phyloP scores from a whole-genome alignment of 2,329 filamentous ascomycete genomes.

The Scedosporium dehoogii region DNA sequence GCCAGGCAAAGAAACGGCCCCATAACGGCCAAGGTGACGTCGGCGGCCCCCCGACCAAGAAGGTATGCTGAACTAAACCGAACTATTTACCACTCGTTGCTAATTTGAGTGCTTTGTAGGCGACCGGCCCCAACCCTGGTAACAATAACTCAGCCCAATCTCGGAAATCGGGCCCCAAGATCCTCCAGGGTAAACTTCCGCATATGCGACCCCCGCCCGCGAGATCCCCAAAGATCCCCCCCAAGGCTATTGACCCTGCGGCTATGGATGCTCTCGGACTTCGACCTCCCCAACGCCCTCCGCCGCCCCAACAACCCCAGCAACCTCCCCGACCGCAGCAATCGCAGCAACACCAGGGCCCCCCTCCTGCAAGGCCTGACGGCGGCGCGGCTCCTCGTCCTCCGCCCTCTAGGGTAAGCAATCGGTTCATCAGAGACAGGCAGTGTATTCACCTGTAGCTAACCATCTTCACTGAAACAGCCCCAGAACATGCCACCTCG shows the following conservation, averaged over 20 bases:
- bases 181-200: conserved; percentile 1
- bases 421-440: not conserved
- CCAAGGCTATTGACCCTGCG: conserved; percentile 31
- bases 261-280: conserved; percentile 43
- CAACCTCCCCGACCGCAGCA: not conserved
- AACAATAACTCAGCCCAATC: conserved; percentile 14
- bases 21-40: conserved; percentile 26
- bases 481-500: not conserved
- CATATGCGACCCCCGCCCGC: not conserved
- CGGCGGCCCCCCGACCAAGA: conserved; percentile 23
- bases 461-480: not conserved
- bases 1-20: conserved; percentile 31
- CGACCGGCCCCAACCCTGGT: conserved; percentile 17
- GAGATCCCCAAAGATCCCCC: not conserved
- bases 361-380: not conserved
- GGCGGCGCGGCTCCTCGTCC: not conserved
- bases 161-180: not conserved
- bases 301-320: conserved; percentile 9
- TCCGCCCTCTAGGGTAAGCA: not conserved
- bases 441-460: not conserved
- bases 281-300: conserved; percentile 32
- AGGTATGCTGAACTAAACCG: conserved; percentile 21
- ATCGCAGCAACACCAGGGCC: not conserved
- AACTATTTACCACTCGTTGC: not conserved
- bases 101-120: conserved; percentile 14